Conservation (phyloP, 176 grass and related monocot species). For the Cenchrus fungigraminus region DNA sequence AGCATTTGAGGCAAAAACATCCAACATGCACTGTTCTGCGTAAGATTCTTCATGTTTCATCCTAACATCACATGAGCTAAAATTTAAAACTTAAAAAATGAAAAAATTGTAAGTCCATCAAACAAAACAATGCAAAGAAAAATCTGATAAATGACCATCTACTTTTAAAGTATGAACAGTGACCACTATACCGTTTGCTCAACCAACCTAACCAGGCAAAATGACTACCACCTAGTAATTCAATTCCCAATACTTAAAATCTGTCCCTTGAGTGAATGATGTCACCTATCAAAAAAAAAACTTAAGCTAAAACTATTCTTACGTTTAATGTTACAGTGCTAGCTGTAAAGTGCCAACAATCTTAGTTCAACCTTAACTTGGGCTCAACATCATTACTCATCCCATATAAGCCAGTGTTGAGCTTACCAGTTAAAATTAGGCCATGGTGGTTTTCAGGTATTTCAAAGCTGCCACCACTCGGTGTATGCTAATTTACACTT, state of each 20-base stretch:
- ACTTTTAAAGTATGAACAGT: neutral
- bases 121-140: slow-evolving; percentile 8
- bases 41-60: neutral
- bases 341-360: neutral
- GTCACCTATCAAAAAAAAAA: neutral
- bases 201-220: neutral
- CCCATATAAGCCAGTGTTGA: slow-evolving; percentile 12
- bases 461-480: neutral
- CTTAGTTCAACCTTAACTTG: neutral
- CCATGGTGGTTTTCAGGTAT: neutral
- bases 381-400: neutral
- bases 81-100: slow-evolving; percentile 1
- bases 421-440: neutral
- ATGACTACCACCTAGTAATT: neutral
- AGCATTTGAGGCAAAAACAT: slow-evolving; percentile 1
- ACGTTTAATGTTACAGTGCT: neutral
- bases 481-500: neutral
- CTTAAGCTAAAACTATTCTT: slow-evolving; percentile 29
- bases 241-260: neutral
- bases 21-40: neutral
- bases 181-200: neutral
- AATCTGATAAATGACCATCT: neutral
- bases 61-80: neutral
- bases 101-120: neutral
- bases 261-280: neutral